Conservation (phyloP, 1,284 basidiomycete genomes). For the Gastroboletus turbinatus region DNA sequence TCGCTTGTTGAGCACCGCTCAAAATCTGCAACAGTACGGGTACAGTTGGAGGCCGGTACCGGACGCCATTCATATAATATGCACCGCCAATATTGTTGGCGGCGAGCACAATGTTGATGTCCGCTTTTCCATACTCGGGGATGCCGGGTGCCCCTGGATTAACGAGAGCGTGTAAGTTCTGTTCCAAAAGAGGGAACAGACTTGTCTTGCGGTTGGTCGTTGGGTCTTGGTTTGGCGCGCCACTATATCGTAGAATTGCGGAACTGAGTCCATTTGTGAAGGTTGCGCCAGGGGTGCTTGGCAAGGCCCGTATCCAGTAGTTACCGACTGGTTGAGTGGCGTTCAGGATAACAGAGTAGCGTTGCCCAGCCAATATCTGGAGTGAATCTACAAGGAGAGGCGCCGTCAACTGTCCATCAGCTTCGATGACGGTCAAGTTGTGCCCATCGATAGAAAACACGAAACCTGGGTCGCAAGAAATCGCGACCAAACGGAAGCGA, state of each 20-base stretch:
- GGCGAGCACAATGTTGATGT: conserved; percentile 29
- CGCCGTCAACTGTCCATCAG: conserved; percentile 33
- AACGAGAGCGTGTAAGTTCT: conserved; percentile 34
- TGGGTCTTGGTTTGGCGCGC: conserved; percentile 45
- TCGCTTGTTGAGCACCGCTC: conserved; percentile 31
- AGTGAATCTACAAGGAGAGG: conserved; percentile 33
- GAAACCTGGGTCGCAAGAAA: conserved; percentile 31
- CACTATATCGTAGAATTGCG: conserved; percentile 54
- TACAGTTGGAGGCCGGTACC: conserved; percentile 31
- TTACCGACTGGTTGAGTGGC: conserved; percentile 27
- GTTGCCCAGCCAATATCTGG: conserved; percentile 27
- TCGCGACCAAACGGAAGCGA: conserved; percentile 33
- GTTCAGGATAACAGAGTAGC: conserved; percentile 31
- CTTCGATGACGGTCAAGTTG: conserved; percentile 37
- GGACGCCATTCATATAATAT: conserved; percentile 23
- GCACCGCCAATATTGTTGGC: conserved; percentile 13
- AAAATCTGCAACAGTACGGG: conserved; percentile 40
- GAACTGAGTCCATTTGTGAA: conserved; percentile 44
- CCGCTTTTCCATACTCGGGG: conserved; percentile 30
- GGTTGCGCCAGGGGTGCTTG: conserved; percentile 8
- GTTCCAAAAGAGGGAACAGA: conserved; percentile 31
- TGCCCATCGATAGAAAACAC: conserved; percentile 36
- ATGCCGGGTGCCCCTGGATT: conserved; percentile 36
- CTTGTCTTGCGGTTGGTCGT: conserved; percentile 30
- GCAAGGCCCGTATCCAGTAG: conserved; percentile 33